Evolutionary conservation across 225 moss, liverwort and hornwort genomes (phyloP), one percentile per base, ranked within the genome.

Genomic region (Pseudoscleropodium purum): DNA sequence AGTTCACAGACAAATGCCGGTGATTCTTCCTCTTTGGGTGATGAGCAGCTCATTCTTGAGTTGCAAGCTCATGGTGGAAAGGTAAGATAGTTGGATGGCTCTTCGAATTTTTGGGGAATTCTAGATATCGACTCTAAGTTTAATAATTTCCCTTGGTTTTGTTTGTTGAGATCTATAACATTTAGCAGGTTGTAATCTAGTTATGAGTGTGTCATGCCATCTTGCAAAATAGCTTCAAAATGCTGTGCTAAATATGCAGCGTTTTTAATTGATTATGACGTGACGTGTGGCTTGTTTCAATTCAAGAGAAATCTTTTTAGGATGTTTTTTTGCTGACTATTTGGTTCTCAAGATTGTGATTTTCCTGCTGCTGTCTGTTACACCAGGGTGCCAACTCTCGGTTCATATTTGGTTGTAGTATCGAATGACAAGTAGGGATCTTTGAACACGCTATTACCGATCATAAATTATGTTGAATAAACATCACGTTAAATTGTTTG

Each of bases 1-100:
- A 83, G 84, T 90, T 79, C 72, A 90, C 90, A 93, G 95, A 89
- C 84, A 77, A 89, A 89, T 84, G 69, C 73, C 66, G 77, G 87
- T 86, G 91, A 92, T 8, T 69, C 84, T 85, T 90, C 87, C 43
- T 83, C 93, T 84, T 85, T 75, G 63, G 91, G 93, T 88, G 97
- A 96, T 91, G 98, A 99, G 93, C 94, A 92, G 65, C 95, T 94
- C 72, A 94, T 99, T 89, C 86, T 97, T 84, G 96, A 97, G 90
- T 84, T 99, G 88, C 96, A 95, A 90, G 96, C 97, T 78, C 93
- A 96, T 90, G 98, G 98, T 91, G 98, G 98, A 85, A 99, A 99
- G 95, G 98, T 97, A 88, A 74, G 88, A 63, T 85, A 62, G 68
- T 84, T 77, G 63, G 59, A 87, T 72, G 85, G 16, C 43, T 87